These are phyloP conservation scores for Xylariaceae sp. DNA, from an alignment of 2,329 filamentous ascomycete genomes.

Conservation along the genomic window DNA sequence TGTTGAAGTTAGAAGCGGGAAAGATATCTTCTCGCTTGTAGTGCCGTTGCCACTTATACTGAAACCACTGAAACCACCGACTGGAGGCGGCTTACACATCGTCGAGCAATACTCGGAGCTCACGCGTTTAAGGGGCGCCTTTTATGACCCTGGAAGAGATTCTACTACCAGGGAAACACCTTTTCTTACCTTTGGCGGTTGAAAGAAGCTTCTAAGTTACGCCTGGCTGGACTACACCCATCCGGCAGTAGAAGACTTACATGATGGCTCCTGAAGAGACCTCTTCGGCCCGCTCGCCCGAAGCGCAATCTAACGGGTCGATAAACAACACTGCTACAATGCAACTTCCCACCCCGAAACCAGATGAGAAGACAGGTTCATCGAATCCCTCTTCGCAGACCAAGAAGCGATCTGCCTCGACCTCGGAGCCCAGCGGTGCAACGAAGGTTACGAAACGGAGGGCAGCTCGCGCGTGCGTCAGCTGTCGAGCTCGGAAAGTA, in stretches of 20 bases:
- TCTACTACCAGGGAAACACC: not conserved
- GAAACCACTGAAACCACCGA: constrained; percentile 25
- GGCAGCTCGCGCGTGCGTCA: constrained; percentile 85
- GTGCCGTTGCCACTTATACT: constrained; percentile 25
- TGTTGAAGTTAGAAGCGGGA: constrained; percentile 27
- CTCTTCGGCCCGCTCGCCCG: constrained; percentile 31
- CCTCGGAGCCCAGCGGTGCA: constrained; percentile 38
- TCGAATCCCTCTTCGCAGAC: constrained; percentile 24
- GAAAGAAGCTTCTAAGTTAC: constrained; percentile 7
- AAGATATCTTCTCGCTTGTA: constrained; percentile 18
- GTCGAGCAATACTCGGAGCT: constrained; percentile 14
- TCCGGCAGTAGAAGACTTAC: constrained; percentile 2
- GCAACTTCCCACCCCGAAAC: constrained; percentile 20
- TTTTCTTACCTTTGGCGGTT: constrained; percentile 7
- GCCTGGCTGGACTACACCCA: constrained; percentile 11
- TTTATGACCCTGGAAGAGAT: not conserved
- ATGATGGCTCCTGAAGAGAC: constrained; percentile 32
- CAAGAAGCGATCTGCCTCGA: constrained; percentile 38
- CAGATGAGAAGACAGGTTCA: constrained; percentile 12
- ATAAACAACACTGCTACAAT: constrained; percentile 16
- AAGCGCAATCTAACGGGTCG: constrained; percentile 26
- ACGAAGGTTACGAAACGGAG: constrained; percentile 71
- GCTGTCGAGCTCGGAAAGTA: constrained; percentile 84
- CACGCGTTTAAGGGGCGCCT: constrained; percentile 9
- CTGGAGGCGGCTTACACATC: constrained; percentile 18